These are phyloP conservation scores for Acanthamoeba divionensis DNA, from an alignment of 208 protist species.

Conservation along the genomic window DNA sequence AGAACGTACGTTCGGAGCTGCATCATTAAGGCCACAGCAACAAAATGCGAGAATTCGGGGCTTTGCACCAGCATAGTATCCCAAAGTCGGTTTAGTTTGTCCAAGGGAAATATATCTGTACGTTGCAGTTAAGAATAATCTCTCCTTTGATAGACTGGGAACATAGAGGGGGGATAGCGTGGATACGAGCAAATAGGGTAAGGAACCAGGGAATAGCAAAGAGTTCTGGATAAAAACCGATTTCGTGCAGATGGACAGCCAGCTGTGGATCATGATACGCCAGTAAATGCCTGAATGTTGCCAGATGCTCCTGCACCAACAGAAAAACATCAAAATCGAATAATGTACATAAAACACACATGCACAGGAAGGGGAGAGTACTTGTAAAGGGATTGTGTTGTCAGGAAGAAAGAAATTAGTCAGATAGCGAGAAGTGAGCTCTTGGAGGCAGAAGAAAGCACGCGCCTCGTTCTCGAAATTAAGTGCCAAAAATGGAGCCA, in stretches of 20 bases:
- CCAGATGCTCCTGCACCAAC: conserved; percentile 81
- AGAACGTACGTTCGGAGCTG: conserved; percentile 70
- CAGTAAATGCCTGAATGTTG: conserved; percentile 62
- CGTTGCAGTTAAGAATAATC: conserved; percentile 59
- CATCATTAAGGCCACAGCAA: conserved; percentile 75
- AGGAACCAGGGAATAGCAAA: conserved; percentile 95
- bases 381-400: conserved; percentile 65
- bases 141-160: background rate
- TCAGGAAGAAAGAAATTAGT: conserved; percentile 78
- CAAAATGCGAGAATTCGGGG: conserved; percentile 66
- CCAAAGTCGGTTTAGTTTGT: conserved; percentile 90
- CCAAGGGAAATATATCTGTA: conserved; percentile 84
- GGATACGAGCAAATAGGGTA: conserved; percentile 79
- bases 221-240: conserved; percentile 86
- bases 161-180: background rate
- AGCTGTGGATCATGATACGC: conserved; percentile 84
- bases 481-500: conserved; percentile 83
- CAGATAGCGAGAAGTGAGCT: conserved; percentile 85
- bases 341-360: too few species aligned
- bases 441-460: conserved; percentile 82
- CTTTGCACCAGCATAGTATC: conserved; percentile 85
- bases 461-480: conserved; percentile 81
- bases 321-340: conserved; percentile 26
- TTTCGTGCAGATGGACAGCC: conserved; percentile 82
- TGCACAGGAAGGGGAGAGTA: background rate